These are phyloP conservation scores for Candida gorgasii DNA, from an alignment of 805 yeast species.

Conservation along the genomic window DNA sequence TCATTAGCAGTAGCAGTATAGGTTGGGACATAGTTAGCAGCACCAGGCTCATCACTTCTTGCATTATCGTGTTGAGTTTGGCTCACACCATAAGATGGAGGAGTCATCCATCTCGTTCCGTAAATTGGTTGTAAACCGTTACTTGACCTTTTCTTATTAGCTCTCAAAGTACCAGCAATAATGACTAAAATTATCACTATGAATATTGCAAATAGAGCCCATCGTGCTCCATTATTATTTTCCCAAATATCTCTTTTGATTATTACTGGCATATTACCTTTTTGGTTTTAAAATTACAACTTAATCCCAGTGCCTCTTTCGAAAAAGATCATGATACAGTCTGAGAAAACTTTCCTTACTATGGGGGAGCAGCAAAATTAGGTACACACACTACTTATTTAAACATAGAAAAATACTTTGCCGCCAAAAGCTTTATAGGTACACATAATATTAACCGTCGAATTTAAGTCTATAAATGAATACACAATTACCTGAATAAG, in stretches of 20 bases:
- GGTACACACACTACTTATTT: neutral
- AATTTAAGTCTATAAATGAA: too few relatives aligned
- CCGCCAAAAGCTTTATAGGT: too few relatives aligned
- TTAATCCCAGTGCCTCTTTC: constrained; percentile 6
- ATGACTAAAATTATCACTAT: constrained; percentile 49
- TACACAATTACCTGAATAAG: too few relatives aligned
- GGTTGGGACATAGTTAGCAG: constrained; percentile 58
- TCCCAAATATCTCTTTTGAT: constrained; percentile 17
- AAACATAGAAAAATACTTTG: neutral
- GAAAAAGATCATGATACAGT: constrained; percentile 1
- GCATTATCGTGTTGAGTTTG: constrained; percentile 57
- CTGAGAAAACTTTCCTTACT: neutral
- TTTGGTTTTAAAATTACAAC: neutral
- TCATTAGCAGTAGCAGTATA: constrained; percentile 68
- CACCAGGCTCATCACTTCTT: constrained; percentile 38
- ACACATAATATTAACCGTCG: too few relatives aligned
- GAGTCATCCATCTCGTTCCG: constrained; percentile 86
- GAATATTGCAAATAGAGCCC: constrained; percentile 68
- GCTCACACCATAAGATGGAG: constrained; percentile 72
- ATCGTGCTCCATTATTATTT: constrained; percentile 43
- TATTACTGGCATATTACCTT: neutral
- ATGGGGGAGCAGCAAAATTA: too few relatives aligned
- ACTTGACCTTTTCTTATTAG: constrained; percentile 53
- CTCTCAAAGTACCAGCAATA: constrained; percentile 50
- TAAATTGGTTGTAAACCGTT: constrained; percentile 59